Evolutionary conservation across 2,329 filamentous ascomycete species (phyloP), one percentile per base, ranked within the genome.

Genomic region (Trichoderma aggressivum): DNA sequence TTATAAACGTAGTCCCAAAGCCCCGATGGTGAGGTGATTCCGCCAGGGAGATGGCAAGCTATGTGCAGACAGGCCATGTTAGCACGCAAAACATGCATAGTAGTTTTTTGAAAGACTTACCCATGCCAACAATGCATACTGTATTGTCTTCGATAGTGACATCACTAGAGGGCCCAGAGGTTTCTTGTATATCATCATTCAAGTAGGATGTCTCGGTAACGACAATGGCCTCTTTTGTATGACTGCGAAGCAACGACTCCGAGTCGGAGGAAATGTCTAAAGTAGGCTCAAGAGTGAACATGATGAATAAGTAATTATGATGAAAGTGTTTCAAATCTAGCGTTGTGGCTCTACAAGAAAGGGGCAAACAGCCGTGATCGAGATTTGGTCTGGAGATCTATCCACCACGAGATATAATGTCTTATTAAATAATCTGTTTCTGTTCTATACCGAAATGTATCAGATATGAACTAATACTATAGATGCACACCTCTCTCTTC

Each of bases 1-100:
- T 79, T 77, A 36, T 75, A n/a, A 1, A 81, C 73, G 16, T 80
- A 72, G 50, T 79, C 75, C 79, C 79, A 81, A 62, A 77, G 65
- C 55, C 65, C 65, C 14, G 65, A 68, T 34, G 65, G 65, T 34
- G 65, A 68, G 65, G 65, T 68, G 55, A 68, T 68, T 60, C 65
- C 65, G 28, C 65, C 65, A 34, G 65, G 65, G 55, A 68, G 65
- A 68, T 68, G 65, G 65, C 65, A 68, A 18, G 65, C 65, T 68
- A n/a, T 16, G 43, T 26, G n/a, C 8, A 18, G 8, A 18, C 3
- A 14, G 55, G 28, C 1, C 4, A 14, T 30, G 16, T 68, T 24
- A 68, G 55, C 5, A 8, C 58, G 24, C 1, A 18, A 24, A 7
- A 26, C 8, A 26, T 12, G 7, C 3, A 34, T 5, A 32, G n/a